Conservation (phyloP, 495 filamentous ascomycete species). For the Penicillium mononematosum region DNA sequence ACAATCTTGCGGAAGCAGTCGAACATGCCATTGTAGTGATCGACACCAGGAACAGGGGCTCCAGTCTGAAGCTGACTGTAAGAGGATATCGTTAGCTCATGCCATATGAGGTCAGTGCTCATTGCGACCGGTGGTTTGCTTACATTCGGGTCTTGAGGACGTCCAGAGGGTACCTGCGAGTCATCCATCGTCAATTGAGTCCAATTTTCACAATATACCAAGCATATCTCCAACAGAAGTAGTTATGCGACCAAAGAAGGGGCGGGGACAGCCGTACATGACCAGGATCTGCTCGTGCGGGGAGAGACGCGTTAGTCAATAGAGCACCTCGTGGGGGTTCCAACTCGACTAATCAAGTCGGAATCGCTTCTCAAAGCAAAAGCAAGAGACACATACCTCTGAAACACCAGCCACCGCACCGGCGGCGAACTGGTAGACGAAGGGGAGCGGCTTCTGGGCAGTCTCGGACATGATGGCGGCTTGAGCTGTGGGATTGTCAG, state of each 20-base stretch:
- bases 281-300: slow-evolving; percentile 68
- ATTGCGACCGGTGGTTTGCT: slow-evolving; percentile 35
- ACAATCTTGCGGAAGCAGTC: slow-evolving; percentile 98
- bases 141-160: slow-evolving; percentile 98
- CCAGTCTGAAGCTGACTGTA: slow-evolving; percentile 82
- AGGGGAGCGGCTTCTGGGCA: slow-evolving; percentile 66
- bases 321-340: slow-evolving; percentile 2
- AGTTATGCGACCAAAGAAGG: background rate
- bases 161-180: slow-evolving; percentile 91
- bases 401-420: slow-evolving; percentile 91
- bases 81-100: slow-evolving; percentile 15
- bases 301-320: slow-evolving; percentile 30
- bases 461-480: slow-evolving; percentile 56
- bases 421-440: slow-evolving; percentile 82
- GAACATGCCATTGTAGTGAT: slow-evolving; percentile 92
- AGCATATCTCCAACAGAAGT: background rate
- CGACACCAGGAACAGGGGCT: slow-evolving; percentile 59
- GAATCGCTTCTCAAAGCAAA: background rate
- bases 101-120: slow-evolving; percentile 8
- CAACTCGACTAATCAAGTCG: background rate
- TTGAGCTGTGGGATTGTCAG: slow-evolving; percentile 14
- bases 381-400: slow-evolving; percentile 58
- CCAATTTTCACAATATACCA: background rate
- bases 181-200: slow-evolving; percentile 18
- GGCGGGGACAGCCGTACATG: slow-evolving; percentile 58